Base-by-base conservation (phyloP, 2,329 filamentous ascomycete species). In the Akanthomyces muscarius region DNA sequence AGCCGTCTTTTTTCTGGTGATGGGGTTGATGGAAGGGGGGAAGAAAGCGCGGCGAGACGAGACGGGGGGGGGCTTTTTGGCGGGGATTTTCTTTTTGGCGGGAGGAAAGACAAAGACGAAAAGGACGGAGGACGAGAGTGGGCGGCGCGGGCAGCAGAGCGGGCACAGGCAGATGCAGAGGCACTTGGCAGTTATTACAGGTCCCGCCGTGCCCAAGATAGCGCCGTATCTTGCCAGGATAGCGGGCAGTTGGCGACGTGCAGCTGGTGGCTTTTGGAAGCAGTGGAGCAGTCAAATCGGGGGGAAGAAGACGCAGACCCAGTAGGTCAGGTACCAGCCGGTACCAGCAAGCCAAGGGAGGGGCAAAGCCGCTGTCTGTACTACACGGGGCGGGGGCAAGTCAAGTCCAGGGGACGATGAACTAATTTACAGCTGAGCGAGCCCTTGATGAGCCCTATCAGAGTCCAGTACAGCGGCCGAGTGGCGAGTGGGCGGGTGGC, bases 21-120 rank as follows among this genome's bases (percentile, higher is more conserved):
- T 44, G 53, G 28, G 45, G 38, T 44, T 28, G 38, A 30, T 21
- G n/a, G 38, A n/a, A 51, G 57, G 57, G 48, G 56, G 47, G 21
- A 18, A n/a, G 16, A 23, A 45, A 45, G 16, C 5, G 42, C 21
- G 28, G 18, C 33, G 25, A 44, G 38, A 44, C 48, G 48, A 25
- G 25, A 33, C 11, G 48, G 38, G 38, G 55, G 16, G 30, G 28
- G 16, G 21, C 14, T 30, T 42, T 28, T 56, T 30, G 51, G 51
- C 51, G 51, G 52, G 52, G 41, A 36, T n/a, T 56, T 56, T 14
- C 23, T 33, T 42, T 59, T 50, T 50, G 38, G 48, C 36, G 58
- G 47, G 48, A 47, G 44, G 28, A 25, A 23, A 52, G 50, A 52
- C 18, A 16, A n/a, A 14, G 50, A 21, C 25, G 50, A 21, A 21